Base-by-base conservation (phyloP, 1,284 basidiomycete species). In the Malassezia brasiliensis region DNA sequence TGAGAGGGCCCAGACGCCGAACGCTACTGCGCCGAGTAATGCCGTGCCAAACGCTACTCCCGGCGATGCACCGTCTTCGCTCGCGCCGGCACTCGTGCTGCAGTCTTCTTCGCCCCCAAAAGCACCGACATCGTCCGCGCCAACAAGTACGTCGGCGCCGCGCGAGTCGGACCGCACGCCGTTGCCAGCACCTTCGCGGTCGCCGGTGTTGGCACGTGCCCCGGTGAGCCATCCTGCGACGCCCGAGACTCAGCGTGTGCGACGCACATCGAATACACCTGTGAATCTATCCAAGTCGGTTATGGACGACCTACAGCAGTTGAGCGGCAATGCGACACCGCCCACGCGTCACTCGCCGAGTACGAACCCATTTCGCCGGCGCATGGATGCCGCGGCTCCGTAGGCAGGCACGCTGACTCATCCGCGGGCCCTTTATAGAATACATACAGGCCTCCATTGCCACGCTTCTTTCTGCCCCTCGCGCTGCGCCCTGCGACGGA, bases 381-480 rank as follows among this genome's bases (percentile, higher is more conserved):
- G 19, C 15, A 19, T 42, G 17, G 40, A 30, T 11, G 30, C 40
- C 40, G 20, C 40, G 30, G 17, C 40, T 42, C 19, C 28, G n/a
- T 30, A 30, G 42, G n/a, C 25, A 45, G 20, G 20, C 41, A 31
- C 25, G 46, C 46, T 36, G 30, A 34, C 46, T 47, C 49, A 51
- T 44, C 19, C 38, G 30, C 49, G 30, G 39, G 41, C 32, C 39
- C 22, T 19, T 14, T 39, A 25, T 14, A 51, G 22, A 28, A 35
- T 44, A 45, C 50, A 35, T 44, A 45, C 50, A 36, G 22, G 20
- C 50, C 44, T 52, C 40, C 50, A 52, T 52, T 39, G 22, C 31
- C 46, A 50, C 42, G 42, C 14, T 3, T 32, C 42, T 45, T 45
- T 28, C 42, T 40, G 17, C 38, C 38, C 32, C 25, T 45, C 25